Percentiles rank a stretch among this genome's conserved stretches.
phyloP scores from a whole-genome alignment of 2,329 filamentous ascomycete species.

The Xylariaceae sp. region DNA sequence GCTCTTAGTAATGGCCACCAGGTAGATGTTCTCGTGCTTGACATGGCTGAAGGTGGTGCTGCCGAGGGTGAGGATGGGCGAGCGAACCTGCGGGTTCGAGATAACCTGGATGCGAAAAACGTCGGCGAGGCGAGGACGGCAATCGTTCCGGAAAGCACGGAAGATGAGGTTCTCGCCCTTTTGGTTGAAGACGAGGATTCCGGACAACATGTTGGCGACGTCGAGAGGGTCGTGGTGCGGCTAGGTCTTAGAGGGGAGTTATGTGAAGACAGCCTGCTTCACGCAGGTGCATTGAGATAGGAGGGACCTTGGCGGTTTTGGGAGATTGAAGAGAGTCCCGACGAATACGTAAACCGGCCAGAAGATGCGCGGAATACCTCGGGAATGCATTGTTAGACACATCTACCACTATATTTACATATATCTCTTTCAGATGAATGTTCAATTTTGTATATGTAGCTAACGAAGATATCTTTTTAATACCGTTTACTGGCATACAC shows the following conservation, averaged over 20 bases:
- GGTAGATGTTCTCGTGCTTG: constrained; percentile 98
- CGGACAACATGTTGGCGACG: constrained; percentile 74
- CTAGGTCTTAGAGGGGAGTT: background rate
- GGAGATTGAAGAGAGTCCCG: background rate
- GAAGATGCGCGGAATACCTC: no score
- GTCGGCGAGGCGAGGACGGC: constrained; percentile 92
- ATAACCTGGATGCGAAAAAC: constrained; percentile 99
- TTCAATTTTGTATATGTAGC: no score
- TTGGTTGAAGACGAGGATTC: constrained; percentile 97
- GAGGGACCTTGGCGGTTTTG: background rate
- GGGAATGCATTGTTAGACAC: background rate
- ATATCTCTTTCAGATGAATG: background rate
- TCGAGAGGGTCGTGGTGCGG: constrained; percentile 4
- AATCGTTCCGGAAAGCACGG: constrained; percentile 97
- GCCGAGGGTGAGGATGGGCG: constrained; percentile 92
- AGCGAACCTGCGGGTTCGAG: constrained; percentile 94
- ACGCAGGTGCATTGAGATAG: background rate
- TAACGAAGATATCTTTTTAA: no score
- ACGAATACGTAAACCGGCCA: no score
- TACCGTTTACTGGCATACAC: background rate
- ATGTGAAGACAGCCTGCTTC: background rate
- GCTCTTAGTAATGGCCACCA: constrained; percentile 96
- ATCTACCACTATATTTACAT: background rate
- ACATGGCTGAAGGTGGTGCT: constrained; percentile 99
- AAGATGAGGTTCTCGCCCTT: constrained; percentile 99